Evolutionary conservation across 2,329 filamentous ascomycete species (phyloP), one percentile per base, ranked within the genome.

Genomic region (Talaromyces amestolkiae): DNA sequence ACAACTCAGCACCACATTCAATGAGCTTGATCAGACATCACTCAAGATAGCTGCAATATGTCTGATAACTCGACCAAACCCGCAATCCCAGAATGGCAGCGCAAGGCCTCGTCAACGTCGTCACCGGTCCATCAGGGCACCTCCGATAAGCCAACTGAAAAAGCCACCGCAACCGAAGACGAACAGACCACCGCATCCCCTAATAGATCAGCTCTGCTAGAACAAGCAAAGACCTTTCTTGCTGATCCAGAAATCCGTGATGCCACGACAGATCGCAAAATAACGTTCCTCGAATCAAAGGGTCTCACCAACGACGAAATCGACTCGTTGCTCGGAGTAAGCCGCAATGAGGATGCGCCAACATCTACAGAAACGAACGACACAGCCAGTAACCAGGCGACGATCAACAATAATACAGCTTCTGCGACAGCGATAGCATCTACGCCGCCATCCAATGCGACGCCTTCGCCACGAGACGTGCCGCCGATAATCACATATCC

Each of bases 151-250:
- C 22, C 54, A 22, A 74, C 77, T 74, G 67, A 85, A 80, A 53
- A 67, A 47, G 67, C 67, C 61, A 22, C 69, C 45, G 65, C 72
- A 59, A 39, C 59, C 70, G 51, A 64, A 69, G 66, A 70, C 73
- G 66, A 69, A 72, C 62, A 70, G 56, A 69, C 70, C 72, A 70
- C 70, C 73, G 45, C 68, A n/a, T 24, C 66, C 69, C 61, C 64
- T 10, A 54, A 72, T 64, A 73, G 77, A 70, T 68, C 74, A 69
- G 67, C 71, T 51, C 75, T 84, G 13, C 72, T 91, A 41, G 87
- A 92, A 17, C 87, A 92, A 73, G 92, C 93, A 33, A 84, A 85
- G 51, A 86, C 83, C 62, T 97, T 97, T 73, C 84, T 97, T 3
- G 82, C 91, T 60, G 89, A 96, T 67, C 87, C 91, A 8, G 82